A percentile compares a stretch with the other conserved stretches of the same genome.
phyloP scores from a whole-genome alignment of 2,329 filamentous ascomycete genomes.

The Aspergillus pseudonomiae region DNA sequence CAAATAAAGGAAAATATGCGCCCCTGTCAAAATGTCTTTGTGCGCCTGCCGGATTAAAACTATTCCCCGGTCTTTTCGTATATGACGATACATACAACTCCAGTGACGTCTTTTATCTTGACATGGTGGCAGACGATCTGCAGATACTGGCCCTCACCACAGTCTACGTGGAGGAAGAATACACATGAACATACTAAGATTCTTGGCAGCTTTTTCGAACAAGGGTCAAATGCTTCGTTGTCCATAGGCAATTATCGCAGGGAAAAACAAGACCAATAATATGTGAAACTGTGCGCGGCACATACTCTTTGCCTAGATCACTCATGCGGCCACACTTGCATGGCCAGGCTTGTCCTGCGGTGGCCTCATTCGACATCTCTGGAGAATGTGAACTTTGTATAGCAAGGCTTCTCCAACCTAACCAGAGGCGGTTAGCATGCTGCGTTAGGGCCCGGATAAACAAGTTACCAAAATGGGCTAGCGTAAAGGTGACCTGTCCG shows the following conservation, averaged over 20 bases:
- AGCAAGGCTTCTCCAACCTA: not conserved
- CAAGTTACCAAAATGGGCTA: slow-evolving; percentile 14
- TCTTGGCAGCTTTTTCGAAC: not conserved
- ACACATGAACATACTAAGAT: not conserved
- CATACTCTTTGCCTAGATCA: not conserved
- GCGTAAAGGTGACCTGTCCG: not conserved
- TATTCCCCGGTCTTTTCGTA: not conserved
- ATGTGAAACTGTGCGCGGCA: not conserved
- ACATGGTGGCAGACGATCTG: not conserved
- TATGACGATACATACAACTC: not conserved
- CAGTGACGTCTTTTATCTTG: not conserved
- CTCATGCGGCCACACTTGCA: slow-evolving; percentile 6
- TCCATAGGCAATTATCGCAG: not conserved
- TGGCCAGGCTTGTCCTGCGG: slow-evolving; percentile 3
- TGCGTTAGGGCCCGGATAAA: slow-evolving; percentile 9
- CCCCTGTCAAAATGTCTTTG: not conserved
- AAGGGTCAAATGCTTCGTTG: not conserved
- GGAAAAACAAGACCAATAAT: not conserved
- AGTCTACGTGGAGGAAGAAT: not conserved
- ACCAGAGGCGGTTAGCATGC: not conserved
- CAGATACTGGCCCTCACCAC: not conserved
- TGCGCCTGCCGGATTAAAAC: not conserved
- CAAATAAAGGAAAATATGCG: not conserved
- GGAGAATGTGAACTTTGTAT: not conserved
- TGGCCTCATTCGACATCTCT: not conserved